These are phyloP conservation scores for Penicillium griseofulvum DNA, from an alignment of 2,329 filamentous ascomycete species.

Conservation along the genomic window DNA sequence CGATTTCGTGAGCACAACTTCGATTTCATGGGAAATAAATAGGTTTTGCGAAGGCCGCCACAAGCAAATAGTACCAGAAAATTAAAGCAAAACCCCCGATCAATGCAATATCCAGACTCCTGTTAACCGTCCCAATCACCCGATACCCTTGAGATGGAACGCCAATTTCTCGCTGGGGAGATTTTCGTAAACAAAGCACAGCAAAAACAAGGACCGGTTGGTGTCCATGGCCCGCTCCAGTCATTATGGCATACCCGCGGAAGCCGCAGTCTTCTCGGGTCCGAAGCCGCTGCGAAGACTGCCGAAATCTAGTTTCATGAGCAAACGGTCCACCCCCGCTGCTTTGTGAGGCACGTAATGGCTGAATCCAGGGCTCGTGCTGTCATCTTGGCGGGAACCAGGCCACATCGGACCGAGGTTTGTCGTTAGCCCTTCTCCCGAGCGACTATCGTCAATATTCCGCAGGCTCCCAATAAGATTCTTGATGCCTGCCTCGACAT, in stretches of 20 bases:
- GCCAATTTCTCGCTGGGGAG: constrained; percentile 1
- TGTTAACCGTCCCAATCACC: background rate
- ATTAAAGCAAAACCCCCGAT: background rate
- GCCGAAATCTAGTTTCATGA: constrained; percentile 82
- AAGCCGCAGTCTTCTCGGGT: constrained; percentile 15
- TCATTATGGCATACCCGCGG: constrained; percentile 13
- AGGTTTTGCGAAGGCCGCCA: background rate
- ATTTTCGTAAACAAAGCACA: background rate
- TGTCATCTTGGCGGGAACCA: constrained; percentile 27
- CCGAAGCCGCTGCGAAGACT: constrained; percentile 20
- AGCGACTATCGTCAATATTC: constrained; percentile 59
- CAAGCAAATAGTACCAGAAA: background rate
- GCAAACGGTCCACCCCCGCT: constrained; percentile 75
- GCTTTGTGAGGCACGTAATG: constrained; percentile 68
- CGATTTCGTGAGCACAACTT: background rate
- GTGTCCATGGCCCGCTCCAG: background rate
- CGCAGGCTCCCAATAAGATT: constrained; percentile 56
- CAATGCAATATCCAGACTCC: background rate
- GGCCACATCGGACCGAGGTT: constrained; percentile 29
- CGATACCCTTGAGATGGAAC: background rate
- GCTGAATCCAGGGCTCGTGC: constrained; percentile 14
- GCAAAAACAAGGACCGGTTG: background rate
- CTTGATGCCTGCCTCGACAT: constrained; percentile 67
- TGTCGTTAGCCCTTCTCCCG: constrained; percentile 34
- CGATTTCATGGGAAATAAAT: background rate